Conservation (phyloP, 768 basidiomycete species). For the Boletus vinaceobasis region DNA sequence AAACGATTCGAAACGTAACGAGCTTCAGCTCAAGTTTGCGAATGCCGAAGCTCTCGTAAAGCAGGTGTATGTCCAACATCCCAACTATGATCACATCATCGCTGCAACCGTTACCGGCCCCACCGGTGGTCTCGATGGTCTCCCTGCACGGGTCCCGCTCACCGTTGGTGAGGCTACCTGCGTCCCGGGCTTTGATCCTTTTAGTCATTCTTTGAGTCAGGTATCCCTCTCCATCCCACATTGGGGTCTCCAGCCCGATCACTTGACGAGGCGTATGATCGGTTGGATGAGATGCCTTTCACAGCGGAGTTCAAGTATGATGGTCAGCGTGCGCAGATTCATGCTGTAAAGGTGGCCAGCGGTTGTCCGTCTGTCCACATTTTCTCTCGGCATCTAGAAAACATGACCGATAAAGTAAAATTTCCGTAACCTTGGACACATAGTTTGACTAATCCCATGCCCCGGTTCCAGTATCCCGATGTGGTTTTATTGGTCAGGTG, state of each 20-base stretch:
- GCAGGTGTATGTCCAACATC: slow-evolving; percentile 74
- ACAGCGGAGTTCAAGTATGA: slow-evolving; percentile 91
- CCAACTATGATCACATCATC: slow-evolving; percentile 70
- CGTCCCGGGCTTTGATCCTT: slow-evolving; percentile 3
- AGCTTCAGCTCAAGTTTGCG: slow-evolving; percentile 42
- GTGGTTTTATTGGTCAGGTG: slow-evolving; percentile 54
- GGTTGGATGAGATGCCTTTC: slow-evolving; percentile 64
- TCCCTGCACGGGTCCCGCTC: slow-evolving; percentile 60
- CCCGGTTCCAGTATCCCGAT: slow-evolving; percentile 69
- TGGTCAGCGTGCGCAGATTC: slow-evolving; percentile 82
- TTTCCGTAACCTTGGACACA: not conserved
- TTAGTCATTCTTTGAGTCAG: slow-evolving; percentile 34
- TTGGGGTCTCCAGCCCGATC: slow-evolving; percentile 86
- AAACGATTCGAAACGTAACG: slow-evolving; percentile 31
- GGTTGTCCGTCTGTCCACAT: slow-evolving; percentile 47
- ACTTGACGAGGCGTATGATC: slow-evolving; percentile 76
- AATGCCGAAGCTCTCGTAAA: slow-evolving; percentile 64
- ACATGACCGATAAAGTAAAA: slow-evolving; percentile 83
- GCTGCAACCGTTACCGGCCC: slow-evolving; percentile 47
- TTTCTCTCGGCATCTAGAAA: slow-evolving; percentile 87
- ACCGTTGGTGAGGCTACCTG: slow-evolving; percentile 55
- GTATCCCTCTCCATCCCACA: slow-evolving; percentile 81
- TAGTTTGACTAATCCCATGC: slow-evolving; percentile 10
- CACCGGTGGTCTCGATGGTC: slow-evolving; percentile 50
- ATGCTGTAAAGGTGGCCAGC: slow-evolving; percentile 38